These are phyloP conservation scores for Posidonia australis DNA, from an alignment of 106 monocot species.

Conservation along the genomic window DNA sequence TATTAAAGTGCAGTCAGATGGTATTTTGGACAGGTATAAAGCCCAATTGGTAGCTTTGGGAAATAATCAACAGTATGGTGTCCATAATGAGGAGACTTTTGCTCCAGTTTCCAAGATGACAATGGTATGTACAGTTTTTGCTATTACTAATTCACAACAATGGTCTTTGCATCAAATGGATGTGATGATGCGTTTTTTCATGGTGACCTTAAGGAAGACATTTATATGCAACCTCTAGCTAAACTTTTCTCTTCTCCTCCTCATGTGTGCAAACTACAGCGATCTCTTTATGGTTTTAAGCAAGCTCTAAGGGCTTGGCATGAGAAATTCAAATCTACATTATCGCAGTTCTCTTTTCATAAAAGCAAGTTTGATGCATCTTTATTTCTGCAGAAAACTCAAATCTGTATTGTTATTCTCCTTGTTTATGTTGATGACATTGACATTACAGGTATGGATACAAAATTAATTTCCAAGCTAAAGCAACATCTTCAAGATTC, in stretches of 20 bases:
- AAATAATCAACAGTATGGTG: neutral
- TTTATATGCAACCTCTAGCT: neutral
- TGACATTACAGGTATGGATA: neutral
- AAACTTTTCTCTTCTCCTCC: neutral
- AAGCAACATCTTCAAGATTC: neutral
- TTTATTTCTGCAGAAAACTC: neutral
- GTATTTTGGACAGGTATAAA: neutral
- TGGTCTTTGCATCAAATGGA: neutral
- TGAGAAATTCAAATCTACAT: too few relatives aligned
- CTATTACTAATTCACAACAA: neutral
- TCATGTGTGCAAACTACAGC: neutral
- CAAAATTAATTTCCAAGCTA: neutral
- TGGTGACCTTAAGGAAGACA: neutral
- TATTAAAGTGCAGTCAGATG: neutral
- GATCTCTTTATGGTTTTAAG: conserved; percentile 2
- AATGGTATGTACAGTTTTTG: neutral
- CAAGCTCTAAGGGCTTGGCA: neutral
- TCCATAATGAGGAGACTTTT: neutral
- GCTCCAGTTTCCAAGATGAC: neutral
- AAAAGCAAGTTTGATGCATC: neutral
- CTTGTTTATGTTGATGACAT: conserved; percentile 6
- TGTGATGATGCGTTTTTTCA: neutral
- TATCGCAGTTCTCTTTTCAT: neutral
- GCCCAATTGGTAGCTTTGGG: neutral
- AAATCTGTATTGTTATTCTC: neutral